These are phyloP conservation scores for Gossypium mustelinum DNA, from an alignment of 345 rosid genomes.

Conservation along the genomic window DNA sequence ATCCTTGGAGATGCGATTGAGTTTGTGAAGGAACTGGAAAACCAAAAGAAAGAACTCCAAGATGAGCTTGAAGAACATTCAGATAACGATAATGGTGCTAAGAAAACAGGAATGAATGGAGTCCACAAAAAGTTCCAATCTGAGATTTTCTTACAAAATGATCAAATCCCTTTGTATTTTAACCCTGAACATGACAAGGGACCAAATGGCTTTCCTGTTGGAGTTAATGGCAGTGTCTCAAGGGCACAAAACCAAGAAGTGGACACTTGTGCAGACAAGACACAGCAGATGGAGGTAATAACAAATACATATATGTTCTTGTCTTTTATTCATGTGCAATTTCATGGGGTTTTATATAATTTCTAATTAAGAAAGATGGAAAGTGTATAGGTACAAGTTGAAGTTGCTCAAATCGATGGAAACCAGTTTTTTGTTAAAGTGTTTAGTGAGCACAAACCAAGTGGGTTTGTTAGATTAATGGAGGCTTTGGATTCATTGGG, in stretches of 20 bases:
- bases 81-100: slow-evolving; percentile 44
- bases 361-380: not conserved
- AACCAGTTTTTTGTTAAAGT: slow-evolving; percentile 87
- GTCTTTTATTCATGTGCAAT: not conserved
- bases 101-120: slow-evolving; percentile 29
- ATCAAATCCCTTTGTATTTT: slow-evolving; percentile 25
- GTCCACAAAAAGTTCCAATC: slow-evolving; percentile 21
- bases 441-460: slow-evolving; percentile 76
- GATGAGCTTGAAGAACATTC: slow-evolving; percentile 83
- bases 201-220: slow-evolving; percentile 32
- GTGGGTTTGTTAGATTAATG: slow-evolving; percentile 78
- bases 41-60: slow-evolving; percentile 70
- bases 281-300: slow-evolving; percentile 93
- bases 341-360: not conserved
- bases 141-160: slow-evolving; percentile 38
- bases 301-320: slow-evolving; percentile 7
- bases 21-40: slow-evolving; percentile 73
- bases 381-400: slow-evolving; percentile 68
- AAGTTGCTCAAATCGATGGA: slow-evolving; percentile 78
- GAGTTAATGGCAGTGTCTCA: slow-evolving; percentile 26
- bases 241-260: slow-evolving; percentile 40
- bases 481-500: slow-evolving; percentile 83
- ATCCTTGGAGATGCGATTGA: slow-evolving; percentile 90
- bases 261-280: slow-evolving; percentile 50
- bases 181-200: slow-evolving; percentile 23